phyloP scores from a whole-genome alignment of 2,329 filamentous ascomycete genomes.

The Metarhizium brunneum region DNA sequence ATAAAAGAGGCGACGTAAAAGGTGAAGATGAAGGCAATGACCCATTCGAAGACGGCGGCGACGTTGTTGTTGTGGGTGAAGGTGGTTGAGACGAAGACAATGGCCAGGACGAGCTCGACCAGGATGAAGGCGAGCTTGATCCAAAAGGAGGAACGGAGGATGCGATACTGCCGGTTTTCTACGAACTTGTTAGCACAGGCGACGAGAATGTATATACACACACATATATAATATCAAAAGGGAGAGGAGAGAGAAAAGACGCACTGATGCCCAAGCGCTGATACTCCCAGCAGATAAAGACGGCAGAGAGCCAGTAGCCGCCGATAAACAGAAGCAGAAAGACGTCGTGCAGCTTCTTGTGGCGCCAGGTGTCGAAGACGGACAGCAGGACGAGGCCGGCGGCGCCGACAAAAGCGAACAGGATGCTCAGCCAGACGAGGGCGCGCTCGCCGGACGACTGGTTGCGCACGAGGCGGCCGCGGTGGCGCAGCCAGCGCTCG shows the following conservation, averaged over 20 bases:
- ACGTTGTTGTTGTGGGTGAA: constrained; percentile 44
- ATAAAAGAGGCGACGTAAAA: constrained; percentile 83
- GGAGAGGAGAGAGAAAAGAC: constrained; percentile 15
- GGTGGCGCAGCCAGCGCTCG: constrained; percentile 80
- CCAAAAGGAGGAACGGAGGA: constrained; percentile 75
- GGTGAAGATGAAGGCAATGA: constrained; percentile 75
- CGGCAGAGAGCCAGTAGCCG: constrained; percentile 75
- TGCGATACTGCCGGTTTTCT: constrained; percentile 64
- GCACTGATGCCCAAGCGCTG: constrained; percentile 68
- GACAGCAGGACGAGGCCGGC: constrained; percentile 72
- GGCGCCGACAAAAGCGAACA: constrained; percentile 66
- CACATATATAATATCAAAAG: too few species aligned
- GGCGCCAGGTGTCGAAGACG: constrained; percentile 72
- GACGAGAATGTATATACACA: too few species aligned
- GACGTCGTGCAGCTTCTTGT: constrained; percentile 59
- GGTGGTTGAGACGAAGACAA: constrained; percentile 59
- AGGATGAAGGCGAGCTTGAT: constrained; percentile 81
- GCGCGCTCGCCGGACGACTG: constrained; percentile 51
- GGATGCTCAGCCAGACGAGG: constrained; percentile 50
- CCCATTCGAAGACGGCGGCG: constrained; percentile 71
- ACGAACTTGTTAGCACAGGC: neutral
- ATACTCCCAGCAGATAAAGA: constrained; percentile 88
- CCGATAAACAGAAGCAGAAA: constrained; percentile 78
- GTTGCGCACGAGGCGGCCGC: constrained; percentile 70
- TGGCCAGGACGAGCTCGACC: constrained; percentile 62